Evolutionary conservation across 2,329 filamentous ascomycete genomes (phyloP).

Genomic region (Colletotrichum godetiae): DNA sequence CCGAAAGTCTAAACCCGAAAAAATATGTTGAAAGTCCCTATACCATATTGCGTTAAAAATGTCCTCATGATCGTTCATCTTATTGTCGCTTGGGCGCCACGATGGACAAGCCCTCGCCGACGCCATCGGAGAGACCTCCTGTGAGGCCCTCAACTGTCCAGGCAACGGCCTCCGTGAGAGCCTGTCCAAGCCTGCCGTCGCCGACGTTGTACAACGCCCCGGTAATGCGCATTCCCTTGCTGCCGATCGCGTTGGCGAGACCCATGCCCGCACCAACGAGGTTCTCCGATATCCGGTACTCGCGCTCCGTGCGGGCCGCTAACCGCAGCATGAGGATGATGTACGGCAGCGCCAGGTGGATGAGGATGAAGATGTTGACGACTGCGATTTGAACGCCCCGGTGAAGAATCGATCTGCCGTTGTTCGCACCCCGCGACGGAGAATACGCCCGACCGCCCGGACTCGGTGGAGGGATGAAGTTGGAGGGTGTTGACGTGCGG

Average conservation of each 20-base stretch:
- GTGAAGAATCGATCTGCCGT: constrained; percentile 63
- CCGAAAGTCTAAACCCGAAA: constrained; percentile 21
- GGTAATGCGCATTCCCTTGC: constrained; percentile 61
- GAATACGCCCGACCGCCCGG: constrained; percentile 39
- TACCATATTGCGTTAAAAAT: background rate
- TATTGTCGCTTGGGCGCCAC: constrained; percentile 31
- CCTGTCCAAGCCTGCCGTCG: constrained; percentile 72
- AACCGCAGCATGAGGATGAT: constrained; percentile 63
- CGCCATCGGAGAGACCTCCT: constrained; percentile 75
- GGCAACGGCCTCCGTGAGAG: constrained; percentile 63
- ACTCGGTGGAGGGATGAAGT: constrained; percentile 35
- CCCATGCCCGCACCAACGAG: constrained; percentile 63
- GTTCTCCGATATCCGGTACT: constrained; percentile 72
- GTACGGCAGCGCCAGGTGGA: constrained; percentile 72
- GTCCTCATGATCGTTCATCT: background rate
- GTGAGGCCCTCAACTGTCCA: constrained; percentile 74
- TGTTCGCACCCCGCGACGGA: constrained; percentile 37
- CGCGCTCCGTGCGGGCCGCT: constrained; percentile 72
- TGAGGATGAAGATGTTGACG: constrained; percentile 67
- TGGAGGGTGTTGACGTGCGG: constrained; percentile 59
- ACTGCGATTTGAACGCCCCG: constrained; percentile 66
- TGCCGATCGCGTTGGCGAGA: constrained; percentile 64
- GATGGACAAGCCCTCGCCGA: constrained; percentile 50
- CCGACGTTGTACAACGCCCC: constrained; percentile 69
- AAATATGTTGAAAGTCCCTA: background rate